Percentiles rank a stretch among this genome's conserved stretches.
These are phyloP conservation scores for Microdochium bolleyi DNA, from an alignment of 2,329 filamentous ascomycete genomes.

Conservation along the genomic window DNA sequence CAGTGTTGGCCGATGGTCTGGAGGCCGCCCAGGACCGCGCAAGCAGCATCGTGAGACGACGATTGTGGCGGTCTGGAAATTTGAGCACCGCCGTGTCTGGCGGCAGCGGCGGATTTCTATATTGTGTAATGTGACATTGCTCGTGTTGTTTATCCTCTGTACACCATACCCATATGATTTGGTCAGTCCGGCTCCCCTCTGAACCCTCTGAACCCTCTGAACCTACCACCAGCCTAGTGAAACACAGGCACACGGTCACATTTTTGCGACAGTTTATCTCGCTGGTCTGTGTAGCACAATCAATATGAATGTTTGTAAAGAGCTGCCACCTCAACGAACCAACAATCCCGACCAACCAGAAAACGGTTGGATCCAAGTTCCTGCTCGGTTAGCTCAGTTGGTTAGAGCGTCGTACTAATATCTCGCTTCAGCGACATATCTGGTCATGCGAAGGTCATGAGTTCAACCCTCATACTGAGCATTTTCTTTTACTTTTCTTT, in stretches of 20 bases:
- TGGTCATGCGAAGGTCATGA: background rate
- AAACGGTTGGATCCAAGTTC: background rate
- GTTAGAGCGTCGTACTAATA: conserved; percentile 1
- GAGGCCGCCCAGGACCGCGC: background rate
- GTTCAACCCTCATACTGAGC: conserved; percentile 1
- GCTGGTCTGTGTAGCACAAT: too few species aligned
- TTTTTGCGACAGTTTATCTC: too few species aligned
- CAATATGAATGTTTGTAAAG: background rate
- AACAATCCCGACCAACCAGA: background rate
- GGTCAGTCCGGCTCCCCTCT: too few species aligned
- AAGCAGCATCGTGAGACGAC: background rate
- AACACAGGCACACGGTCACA: too few species aligned
- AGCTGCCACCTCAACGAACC: background rate
- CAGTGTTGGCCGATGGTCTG: conserved; percentile 6
- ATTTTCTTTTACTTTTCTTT: background rate
- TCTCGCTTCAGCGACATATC: background rate
- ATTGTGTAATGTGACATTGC: too few species aligned
- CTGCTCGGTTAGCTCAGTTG: background rate
- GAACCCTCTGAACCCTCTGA: too few species aligned
- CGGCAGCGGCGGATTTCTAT: too few species aligned
- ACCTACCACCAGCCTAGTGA: too few species aligned
- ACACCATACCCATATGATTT: too few species aligned
- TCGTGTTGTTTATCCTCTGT: too few species aligned
- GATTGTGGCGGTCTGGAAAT: background rate
- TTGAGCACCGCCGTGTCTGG: background rate